These are phyloP conservation scores for Aureobasidium sp. DNA, from an alignment of 2,329 filamentous ascomycete species.

Conservation along the genomic window DNA sequence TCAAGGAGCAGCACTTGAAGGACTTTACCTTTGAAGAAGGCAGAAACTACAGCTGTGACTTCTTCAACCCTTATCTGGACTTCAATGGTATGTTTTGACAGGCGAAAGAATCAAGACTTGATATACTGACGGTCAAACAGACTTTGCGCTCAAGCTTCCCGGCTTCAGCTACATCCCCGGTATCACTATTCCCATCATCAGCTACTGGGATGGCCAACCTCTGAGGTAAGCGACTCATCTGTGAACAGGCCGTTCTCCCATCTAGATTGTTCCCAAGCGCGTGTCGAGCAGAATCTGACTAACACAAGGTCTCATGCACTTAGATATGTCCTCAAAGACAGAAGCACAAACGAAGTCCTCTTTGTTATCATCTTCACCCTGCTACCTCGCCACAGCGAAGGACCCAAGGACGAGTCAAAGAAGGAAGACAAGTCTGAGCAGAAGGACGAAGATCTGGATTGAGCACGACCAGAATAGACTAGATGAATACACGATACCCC, in stretches of 20 bases:
- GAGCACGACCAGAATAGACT: background rate
- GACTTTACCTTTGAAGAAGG: conserved; percentile 57
- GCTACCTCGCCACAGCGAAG: conserved; percentile 59
- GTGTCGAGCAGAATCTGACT: conserved; percentile 20
- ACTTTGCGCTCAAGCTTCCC: conserved; percentile 64
- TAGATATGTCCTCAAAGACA: conserved; percentile 88
- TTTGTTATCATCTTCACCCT: conserved; percentile 77
- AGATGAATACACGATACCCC: conserved; percentile 8
- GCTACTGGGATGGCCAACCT: conserved; percentile 73
- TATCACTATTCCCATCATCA: conserved; percentile 65
- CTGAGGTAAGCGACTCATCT: conserved; percentile 54
- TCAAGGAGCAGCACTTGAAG: conserved; percentile 48
- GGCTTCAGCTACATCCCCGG: conserved; percentile 49
- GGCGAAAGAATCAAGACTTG: background rate
- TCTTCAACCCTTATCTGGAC: conserved; percentile 89
- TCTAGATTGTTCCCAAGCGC: background rate
- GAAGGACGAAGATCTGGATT: conserved; percentile 7
- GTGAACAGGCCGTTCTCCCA: background rate
- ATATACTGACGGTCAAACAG: conserved; percentile 28
- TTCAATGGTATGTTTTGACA: conserved; percentile 54
- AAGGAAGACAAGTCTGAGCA: background rate
- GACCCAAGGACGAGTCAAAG: conserved; percentile 12
- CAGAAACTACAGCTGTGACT: conserved; percentile 59
- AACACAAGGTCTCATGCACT: conserved; percentile 65
- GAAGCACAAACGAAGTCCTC: conserved; percentile 63